Conservation (phyloP, 192 early-diverging fungal genomes). For the Umbelopsis ramanniana region DNA sequence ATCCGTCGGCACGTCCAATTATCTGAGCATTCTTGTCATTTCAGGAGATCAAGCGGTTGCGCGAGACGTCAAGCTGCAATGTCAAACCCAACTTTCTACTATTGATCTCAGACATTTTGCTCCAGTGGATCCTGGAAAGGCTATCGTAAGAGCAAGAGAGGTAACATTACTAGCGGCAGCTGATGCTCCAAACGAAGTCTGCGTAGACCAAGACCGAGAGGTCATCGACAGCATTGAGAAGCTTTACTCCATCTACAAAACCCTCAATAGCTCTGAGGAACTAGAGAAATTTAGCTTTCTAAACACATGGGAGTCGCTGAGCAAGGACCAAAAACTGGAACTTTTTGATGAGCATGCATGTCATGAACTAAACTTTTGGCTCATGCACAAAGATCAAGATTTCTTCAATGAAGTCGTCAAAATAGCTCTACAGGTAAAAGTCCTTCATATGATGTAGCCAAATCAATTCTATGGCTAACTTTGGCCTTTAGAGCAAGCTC, state of each 20-base stretch:
- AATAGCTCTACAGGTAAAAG: conserved; percentile 48
- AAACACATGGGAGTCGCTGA: conserved; percentile 40
- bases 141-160: conserved; percentile 9
- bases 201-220: conserved; percentile 24
- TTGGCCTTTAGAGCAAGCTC: conserved; percentile 47
- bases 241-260: conserved; percentile 21
- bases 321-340: conserved; percentile 35
- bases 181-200: background rate
- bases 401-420: conserved; percentile 45
- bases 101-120: conserved; percentile 16
- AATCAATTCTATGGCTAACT: conserved; percentile 3
- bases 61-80: background rate
- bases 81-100: background rate
- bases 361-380: conserved; percentile 54
- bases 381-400: conserved; percentile 47
- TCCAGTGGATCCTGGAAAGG: background rate
- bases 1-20: background rate
- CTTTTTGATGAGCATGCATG: conserved; percentile 42
- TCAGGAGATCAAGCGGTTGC: conserved; percentile 8
- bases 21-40: background rate
- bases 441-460: background rate
- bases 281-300: conserved; percentile 35
- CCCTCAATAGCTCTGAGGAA: background rate
- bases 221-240: conserved; percentile 31
- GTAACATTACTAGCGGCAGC: background rate